These are phyloP conservation scores for Lepiota venenata DNA, from an alignment of 768 basidiomycete genomes.

Conservation along the genomic window DNA sequence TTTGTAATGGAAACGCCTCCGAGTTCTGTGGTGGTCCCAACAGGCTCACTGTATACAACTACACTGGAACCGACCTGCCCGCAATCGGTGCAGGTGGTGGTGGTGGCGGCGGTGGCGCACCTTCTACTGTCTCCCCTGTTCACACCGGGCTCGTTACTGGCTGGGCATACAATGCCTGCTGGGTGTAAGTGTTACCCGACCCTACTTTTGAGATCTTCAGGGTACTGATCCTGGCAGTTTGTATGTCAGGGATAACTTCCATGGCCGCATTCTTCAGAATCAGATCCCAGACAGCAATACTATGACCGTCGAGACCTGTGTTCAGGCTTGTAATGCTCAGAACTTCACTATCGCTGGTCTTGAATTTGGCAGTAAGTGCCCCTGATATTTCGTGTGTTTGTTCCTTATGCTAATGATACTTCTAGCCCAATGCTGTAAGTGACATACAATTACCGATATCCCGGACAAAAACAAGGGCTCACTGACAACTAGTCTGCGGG, in stretches of 20 bases:
- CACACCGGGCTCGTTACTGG: constrained; percentile 46
- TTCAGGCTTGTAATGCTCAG: constrained; percentile 48
- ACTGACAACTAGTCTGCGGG: constrained; percentile 56
- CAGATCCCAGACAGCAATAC: constrained; percentile 22
- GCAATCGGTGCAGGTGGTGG: constrained; percentile 27
- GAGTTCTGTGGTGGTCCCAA: constrained; percentile 77
- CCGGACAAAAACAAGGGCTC: neutral
- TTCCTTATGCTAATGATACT: neutral
- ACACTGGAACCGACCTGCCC: constrained; percentile 57
- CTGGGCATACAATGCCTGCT: constrained; percentile 66
- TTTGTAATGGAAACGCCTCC: constrained; percentile 56
- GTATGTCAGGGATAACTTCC: constrained; percentile 48
- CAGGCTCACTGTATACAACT: constrained; percentile 65
- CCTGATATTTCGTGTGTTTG: neutral
- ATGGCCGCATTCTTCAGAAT: constrained; percentile 54
- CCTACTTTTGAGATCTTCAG: neutral
- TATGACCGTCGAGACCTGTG: constrained; percentile 62
- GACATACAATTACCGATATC: no score
- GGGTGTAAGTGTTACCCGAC: constrained; percentile 41
- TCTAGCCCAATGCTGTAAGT: constrained; percentile 44
- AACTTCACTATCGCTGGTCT: constrained; percentile 67
- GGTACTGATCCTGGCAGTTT: neutral
- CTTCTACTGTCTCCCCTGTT: constrained; percentile 38
- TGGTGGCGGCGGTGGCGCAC: constrained; percentile 29
- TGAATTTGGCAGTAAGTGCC: constrained; percentile 56